phyloP scores from a whole-genome alignment of 768 basidiomycete species.

The Kwoniella sp. region DNA sequence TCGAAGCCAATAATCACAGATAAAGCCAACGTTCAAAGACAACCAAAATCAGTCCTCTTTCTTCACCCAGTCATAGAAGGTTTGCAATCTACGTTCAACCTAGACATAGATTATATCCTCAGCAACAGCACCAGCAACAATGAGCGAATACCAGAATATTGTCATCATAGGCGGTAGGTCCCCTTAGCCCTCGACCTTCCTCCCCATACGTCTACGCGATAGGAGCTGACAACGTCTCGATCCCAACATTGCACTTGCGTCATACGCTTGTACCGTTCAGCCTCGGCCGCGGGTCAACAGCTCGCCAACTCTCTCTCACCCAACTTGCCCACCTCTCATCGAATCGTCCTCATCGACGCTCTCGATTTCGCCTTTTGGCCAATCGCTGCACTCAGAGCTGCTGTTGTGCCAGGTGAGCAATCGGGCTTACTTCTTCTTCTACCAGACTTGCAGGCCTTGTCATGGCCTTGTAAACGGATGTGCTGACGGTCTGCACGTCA shows the following conservation, averaged over 20 bases:
- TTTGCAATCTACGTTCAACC: no score
- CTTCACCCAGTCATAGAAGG: no score
- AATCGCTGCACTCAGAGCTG: constrained; percentile 36
- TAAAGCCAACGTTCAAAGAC: no score
- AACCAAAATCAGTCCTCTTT: no score
- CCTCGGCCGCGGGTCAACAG: constrained; percentile 34
- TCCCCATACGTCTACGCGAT: background rate
- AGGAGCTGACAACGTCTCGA: background rate
- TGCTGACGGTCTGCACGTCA: no score
- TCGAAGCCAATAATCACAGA: no score
- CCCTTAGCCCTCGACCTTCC: background rate
- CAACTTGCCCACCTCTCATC: constrained; percentile 32
- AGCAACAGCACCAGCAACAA: background rate
- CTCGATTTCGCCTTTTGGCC: constrained; percentile 41
- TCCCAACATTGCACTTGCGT: background rate
- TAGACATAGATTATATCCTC: no score
- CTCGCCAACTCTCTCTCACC: constrained; percentile 35
- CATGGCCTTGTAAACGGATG: no score
- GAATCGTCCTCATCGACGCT: constrained; percentile 46
- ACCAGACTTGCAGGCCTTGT: background rate
- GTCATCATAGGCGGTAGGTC: constrained; percentile 29
- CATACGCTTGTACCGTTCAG: constrained; percentile 15
- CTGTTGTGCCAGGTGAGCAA: constrained; percentile 37
- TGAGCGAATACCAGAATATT: constrained; percentile 28
- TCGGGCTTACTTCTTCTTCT: background rate